A percentile compares a stretch with the other conserved stretches of the same genome.
Conservation (phyloP, 345 rosid genomes). For the Arabis alpina region DNA sequence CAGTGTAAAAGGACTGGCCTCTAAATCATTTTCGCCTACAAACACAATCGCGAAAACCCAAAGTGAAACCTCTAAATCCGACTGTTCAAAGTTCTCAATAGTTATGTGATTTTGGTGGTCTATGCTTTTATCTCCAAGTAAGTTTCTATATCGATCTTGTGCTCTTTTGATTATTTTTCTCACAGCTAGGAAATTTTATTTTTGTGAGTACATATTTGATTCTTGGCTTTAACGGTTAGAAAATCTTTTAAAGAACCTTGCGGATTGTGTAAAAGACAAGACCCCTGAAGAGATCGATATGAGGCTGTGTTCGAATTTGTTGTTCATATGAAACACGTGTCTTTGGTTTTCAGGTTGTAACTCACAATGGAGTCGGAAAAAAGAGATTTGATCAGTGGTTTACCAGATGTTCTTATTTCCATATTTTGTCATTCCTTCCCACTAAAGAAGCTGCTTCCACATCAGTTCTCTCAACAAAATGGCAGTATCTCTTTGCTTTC, state of each 20-base stretch:
- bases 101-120: neutral
- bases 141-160: neutral
- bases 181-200: neutral
- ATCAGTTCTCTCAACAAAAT: neutral
- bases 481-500: constrained; percentile 17
- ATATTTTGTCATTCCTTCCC: constrained; percentile 17
- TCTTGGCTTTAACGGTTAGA: neutral
- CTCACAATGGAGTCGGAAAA: neutral
- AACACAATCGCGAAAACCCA: neutral
- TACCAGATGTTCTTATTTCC: neutral
- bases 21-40: neutral
- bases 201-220: neutral
- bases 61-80: neutral
- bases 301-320: neutral
- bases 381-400: neutral
- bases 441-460: constrained; percentile 11
- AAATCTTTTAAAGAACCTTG: neutral
- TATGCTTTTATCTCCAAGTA: neutral
- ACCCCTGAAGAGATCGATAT: neutral
- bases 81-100: neutral
- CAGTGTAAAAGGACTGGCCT: too few relatives aligned
- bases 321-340: neutral
- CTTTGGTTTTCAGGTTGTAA: constrained; percentile 4
- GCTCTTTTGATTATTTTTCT: neutral
- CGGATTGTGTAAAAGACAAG: neutral